A percentile compares a stretch with the other conserved stretches of the same genome.
Conservation (phyloP, 2,329 filamentous ascomycete species). For the Periglandula ipomoeae region DNA sequence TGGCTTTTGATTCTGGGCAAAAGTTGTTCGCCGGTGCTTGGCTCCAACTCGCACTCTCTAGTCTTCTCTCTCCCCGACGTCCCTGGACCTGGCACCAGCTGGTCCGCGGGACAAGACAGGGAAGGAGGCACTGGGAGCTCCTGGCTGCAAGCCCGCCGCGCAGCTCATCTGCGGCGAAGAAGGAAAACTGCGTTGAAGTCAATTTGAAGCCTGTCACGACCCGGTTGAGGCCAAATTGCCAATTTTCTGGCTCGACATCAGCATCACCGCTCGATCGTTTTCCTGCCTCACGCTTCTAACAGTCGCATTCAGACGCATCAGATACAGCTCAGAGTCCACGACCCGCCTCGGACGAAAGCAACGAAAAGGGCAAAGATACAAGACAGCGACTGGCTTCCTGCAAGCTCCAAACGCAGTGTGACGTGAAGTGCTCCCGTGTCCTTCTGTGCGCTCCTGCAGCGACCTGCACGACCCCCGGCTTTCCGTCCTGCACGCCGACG, state of each 20-base stretch:
- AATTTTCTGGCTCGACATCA: neutral
- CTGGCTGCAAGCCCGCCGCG: neutral
- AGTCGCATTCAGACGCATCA: neutral
- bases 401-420: neutral
- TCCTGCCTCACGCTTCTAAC: neutral
- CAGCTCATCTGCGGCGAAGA: neutral
- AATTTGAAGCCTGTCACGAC: neutral
- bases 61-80: neutral
- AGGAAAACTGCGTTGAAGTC: neutral
- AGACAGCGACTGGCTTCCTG: too few species aligned
- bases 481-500: neutral
- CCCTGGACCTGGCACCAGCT: neutral
- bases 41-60: neutral
- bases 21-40: neutral
- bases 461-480: neutral
- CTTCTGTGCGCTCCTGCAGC: neutral
- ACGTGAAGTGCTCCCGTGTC: neutral
- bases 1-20: neutral
- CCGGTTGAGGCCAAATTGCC: neutral
- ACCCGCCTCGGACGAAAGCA: neutral
- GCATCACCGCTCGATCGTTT: neutral
- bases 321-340: neutral
- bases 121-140: conserved; percentile 2
- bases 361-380: neutral
- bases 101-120: neutral